Percentiles rank a stretch among this genome's conserved stretches.
These are phyloP conservation scores for Candida peoriensis DNA, from an alignment of 805 yeast genomes.

Conservation along the genomic window DNA sequence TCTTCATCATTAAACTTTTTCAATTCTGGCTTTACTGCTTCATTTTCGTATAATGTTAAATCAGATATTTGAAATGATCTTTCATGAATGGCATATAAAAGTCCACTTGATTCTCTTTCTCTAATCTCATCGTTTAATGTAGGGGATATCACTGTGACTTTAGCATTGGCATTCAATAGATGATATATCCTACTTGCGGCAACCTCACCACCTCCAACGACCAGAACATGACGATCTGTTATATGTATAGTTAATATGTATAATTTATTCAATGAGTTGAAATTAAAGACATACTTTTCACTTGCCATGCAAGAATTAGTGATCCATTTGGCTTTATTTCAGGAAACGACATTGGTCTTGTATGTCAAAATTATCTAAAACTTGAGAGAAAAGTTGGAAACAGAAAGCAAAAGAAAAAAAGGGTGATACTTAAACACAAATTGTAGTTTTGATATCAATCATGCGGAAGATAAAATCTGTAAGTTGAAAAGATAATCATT, in stretches of 20 bases:
- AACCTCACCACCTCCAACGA: constrained; percentile 77
- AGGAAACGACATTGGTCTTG: constrained; percentile 7
- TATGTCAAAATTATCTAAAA: too few relatives aligned
- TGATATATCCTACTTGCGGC: constrained; percentile 68
- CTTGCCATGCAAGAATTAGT: constrained; percentile 70
- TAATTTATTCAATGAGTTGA: constrained; percentile 13
- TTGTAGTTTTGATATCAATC: neutral
- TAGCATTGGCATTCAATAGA: constrained; percentile 64
- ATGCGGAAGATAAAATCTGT: neutral
- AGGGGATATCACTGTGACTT: constrained; percentile 58
- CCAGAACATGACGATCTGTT: constrained; percentile 53
- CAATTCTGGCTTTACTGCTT: constrained; percentile 6
- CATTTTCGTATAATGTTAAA: constrained; percentile 42
- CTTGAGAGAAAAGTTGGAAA: neutral
- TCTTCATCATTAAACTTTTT: constrained; percentile 16
- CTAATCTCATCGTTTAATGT: constrained; percentile 30
- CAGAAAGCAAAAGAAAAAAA: neutral
- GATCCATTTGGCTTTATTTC: constrained; percentile 42
- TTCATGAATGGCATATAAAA: constrained; percentile 35
- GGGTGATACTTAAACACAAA: neutral
- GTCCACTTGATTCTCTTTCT: constrained; percentile 33
- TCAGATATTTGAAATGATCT: constrained; percentile 45
- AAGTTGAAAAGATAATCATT: neutral
- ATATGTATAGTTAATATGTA: constrained; percentile 4
- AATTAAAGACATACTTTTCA: constrained; percentile 36